These are phyloP conservation scores for Neostapfia colusana DNA, from an alignment of 176 grass and related monocot species.

Conservation along the genomic window DNA sequence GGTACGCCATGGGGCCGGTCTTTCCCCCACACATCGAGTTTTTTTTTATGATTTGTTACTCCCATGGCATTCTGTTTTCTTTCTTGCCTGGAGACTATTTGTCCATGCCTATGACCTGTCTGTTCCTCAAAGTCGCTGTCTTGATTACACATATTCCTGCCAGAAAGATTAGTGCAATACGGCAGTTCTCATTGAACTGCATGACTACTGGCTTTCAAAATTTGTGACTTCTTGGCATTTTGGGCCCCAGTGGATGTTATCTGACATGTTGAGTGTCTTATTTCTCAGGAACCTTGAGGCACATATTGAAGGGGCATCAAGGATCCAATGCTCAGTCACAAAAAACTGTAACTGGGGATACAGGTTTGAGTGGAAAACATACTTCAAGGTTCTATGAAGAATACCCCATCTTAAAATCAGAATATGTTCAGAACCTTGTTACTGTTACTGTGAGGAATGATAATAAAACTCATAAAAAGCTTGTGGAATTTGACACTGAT, in stretches of 20 bases:
- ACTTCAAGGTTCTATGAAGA: slow-evolving; percentile 67
- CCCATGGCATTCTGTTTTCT: not conserved
- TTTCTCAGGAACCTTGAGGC: slow-evolving; percentile 48
- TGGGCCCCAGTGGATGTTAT: slow-evolving; percentile 47
- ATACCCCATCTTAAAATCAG: slow-evolving; percentile 71
- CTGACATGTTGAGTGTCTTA: slow-evolving; percentile 28
- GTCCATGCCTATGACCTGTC: slow-evolving; percentile 8
- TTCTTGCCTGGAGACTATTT: slow-evolving; percentile 22
- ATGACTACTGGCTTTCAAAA: slow-evolving; percentile 26
- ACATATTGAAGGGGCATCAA: slow-evolving; percentile 44
- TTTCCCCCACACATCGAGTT: too few species aligned
- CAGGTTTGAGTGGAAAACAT: slow-evolving; percentile 39
- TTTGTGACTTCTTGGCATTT: slow-evolving; percentile 2
- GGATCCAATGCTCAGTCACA: slow-evolving; percentile 38
- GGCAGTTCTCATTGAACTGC: not conserved
- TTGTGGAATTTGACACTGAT: slow-evolving; percentile 81
- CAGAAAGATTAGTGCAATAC: not conserved
- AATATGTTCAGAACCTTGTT: slow-evolving; percentile 67
- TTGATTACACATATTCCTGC: slow-evolving; percentile 15
- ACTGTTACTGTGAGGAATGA: slow-evolving; percentile 62
- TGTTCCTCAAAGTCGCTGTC: not conserved
- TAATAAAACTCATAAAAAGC: slow-evolving; percentile 52
- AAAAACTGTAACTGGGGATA: slow-evolving; percentile 25
- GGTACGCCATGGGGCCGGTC: too few species aligned
- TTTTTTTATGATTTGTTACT: not conserved